Base-by-base conservation (phyloP, 192 early-diverging fungal species). In the Lunasporangiospora selenospora region DNA sequence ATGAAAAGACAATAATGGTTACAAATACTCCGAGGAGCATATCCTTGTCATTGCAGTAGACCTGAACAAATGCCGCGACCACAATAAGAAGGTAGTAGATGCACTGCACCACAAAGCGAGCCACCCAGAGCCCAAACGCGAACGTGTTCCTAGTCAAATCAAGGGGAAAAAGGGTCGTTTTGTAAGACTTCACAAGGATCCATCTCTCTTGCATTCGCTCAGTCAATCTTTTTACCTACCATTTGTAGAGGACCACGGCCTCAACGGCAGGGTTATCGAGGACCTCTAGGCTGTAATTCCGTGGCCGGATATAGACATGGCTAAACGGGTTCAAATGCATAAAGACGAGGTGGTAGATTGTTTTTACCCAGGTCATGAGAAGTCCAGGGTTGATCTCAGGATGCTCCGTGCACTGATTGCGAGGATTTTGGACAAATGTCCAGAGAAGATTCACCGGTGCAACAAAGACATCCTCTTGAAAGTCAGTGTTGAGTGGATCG, bases 401-500 rank as follows among this genome's bases (percentile, higher is more conserved):
- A n/a, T n/a, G n/a, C n/a, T n/a, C n/a, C n/a, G n/a, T n/a, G n/a
- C n/a, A n/a, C n/a, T n/a, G n/a, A n/a, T n/a, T n/a, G n/a, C n/a
- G n/a, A n/a, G n/a, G n/a, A n/a, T n/a, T n/a, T n/a, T n/a, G n/a
- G n/a, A n/a, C 26, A 12, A 26, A 19, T 1, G 44, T 26, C 64
- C 64, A 66, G n/a, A 66, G 21, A 46, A 66, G 41, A 24, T 58
- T 41, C 21, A 66, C 57, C 6, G 48, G 46, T 0, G 64, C 64
- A 21, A 66, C 64, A 18, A 52, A 66, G 3, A 66, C 1, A 15
- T 53, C 55, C 9, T 42, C 40, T 4, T 44, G 45, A 16, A 57
- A 67, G 26, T 50, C 49, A 19, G 50, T 55, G 15, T 67, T 67
- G 0, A 6, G 39, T 15, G 37, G 45, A 16, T 57, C 33, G 11